Base-by-base conservation (phyloP, 2,329 filamentous ascomycete genomes). In the Bipolaris bicolor region DNA sequence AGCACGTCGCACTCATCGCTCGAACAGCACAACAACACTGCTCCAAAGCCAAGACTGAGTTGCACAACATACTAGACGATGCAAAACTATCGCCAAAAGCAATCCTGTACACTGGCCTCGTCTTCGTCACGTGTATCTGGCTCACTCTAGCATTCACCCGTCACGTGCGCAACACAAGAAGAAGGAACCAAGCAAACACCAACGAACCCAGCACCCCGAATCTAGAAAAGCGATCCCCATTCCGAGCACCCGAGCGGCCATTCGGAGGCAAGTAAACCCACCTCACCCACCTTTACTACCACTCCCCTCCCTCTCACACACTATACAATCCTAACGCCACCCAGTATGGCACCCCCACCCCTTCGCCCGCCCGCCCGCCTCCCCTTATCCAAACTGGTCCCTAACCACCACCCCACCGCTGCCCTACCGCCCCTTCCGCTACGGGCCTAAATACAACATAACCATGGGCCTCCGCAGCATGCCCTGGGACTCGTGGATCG, bases 391-490 rank as follows among this genome's bases (percentile, higher is more conserved):
- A 0, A 75, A 85, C 71, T 93, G 90, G 89, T 86, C 87, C 41
- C 73, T 92, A 34, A 80, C 84, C 22, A 77, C 79, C n/a, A 90
- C 88, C 1, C 88, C 89, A 58, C 90, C 90, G 0, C 83, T 92
- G 0, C 89, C 89, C 0, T 94, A 94, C 76, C 84, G 90, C 5
- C 89, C 90, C 0, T 94, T 94, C 74, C 85, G 88, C 65, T 86
- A 91, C 72, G 90, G 90, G 0, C 90, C 90, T 7, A 89, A 87
- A 60, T 92, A 92, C 74, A 84, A 90, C 68, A 83, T 91, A 56
- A 92, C 88, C 1, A 90, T 93, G 88, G 90, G 90, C 0, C 80
- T 94, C 2, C 84, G 90, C n/a, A 84, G 81, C 7, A 83, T 91
- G 78, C 80, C 85, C 31, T 87, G 86, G 76, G 84, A 89, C 51